These are phyloP conservation scores for Zea mays DNA, from an alignment of 176 grass and related monocot genomes.

Conservation along the genomic window DNA sequence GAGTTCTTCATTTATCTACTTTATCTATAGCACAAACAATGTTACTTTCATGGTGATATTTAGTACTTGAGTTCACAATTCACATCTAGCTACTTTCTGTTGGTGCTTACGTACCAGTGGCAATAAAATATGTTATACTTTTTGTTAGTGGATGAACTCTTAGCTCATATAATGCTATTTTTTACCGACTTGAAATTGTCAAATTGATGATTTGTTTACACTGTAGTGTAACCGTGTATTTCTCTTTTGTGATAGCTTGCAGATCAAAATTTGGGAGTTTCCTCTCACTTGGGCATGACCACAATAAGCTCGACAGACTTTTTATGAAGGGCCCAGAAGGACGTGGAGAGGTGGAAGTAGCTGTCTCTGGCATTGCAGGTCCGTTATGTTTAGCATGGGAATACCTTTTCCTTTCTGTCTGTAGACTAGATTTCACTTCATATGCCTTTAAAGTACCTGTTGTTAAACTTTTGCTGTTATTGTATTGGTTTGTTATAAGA, in stretches of 20 bases:
- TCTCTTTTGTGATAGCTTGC: constrained; percentile 46
- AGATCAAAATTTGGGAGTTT: constrained; percentile 79
- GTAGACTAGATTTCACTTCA: constrained; percentile 8
- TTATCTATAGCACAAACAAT: not conserved
- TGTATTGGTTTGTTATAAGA: constrained; percentile 19
- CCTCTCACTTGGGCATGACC: constrained; percentile 66
- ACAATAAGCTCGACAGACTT: constrained; percentile 71
- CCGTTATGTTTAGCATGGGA: constrained; percentile 1
- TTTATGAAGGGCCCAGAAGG: constrained; percentile 92
- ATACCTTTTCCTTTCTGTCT: not conserved
- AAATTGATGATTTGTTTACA: not conserved
- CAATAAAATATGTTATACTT: constrained; percentile 13
- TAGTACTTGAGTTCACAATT: constrained; percentile 11
- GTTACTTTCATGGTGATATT: not conserved
- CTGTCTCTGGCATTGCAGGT: constrained; percentile 91
- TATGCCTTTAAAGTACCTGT: constrained; percentile 1
- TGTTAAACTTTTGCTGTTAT: not conserved
- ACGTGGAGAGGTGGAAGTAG: constrained; percentile 97
- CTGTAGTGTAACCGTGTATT: not conserved
- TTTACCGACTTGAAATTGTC: not conserved
- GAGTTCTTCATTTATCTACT: constrained; percentile 20
- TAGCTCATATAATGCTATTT: not conserved
- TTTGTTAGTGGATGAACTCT: constrained; percentile 9
- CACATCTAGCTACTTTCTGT: not conserved
- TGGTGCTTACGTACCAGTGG: not conserved